Base-by-base conservation (phyloP, 768 basidiomycete genomes). In the Ramaria sp. region DNA sequence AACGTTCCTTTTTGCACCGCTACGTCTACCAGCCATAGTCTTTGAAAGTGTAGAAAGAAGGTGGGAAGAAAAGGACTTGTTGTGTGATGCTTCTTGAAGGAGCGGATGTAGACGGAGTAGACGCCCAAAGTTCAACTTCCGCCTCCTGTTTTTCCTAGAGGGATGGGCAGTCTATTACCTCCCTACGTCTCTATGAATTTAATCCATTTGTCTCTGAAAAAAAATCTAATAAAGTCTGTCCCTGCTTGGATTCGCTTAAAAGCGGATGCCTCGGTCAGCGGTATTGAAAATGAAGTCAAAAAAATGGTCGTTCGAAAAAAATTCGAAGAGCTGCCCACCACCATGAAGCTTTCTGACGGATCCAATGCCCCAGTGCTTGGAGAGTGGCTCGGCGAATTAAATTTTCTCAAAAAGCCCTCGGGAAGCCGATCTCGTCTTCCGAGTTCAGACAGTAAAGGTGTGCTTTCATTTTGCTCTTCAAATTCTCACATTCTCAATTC, bases 11-110 rank as follows among this genome's bases (percentile, higher is more conserved):
- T 61, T 58, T 42, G 58, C 42, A 45, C 83, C 83, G 67, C 86
- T 79, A 67, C 87, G 84, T 73, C 85, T 81, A 65, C 84, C 87
- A 63, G 88, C 85, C 67, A 86, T 88, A 63, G 87, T 88, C 85
- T 88, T 89, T 67, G 67, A 74, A 59, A 59, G 61, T 60, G 58
- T 60, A 42, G 59, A n/a, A 25, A 39, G 25, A 28, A 56, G 34
- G 20, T 30, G 36, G 24, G 32, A 39, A 32, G 48, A 52, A 36
- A 47, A 32, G 30, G 55, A 41, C 37, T 47, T 16, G 38, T 34
- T 55, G 43, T 55, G 43, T 48, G 54, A 49, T 43, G 51, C 34
- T 52, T 52, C 42, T 44, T 32, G 13, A 37, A 37, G 32, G 30
- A 22, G 44, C 18, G 28, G 34, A 18, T 55, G 20, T 24, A 22